Percentiles rank a stretch among this genome's conserved stretches.
These are phyloP conservation scores for Hymenochaete sp. DNA, from an alignment of 1,284 basidiomycete species.

Conservation along the genomic window DNA sequence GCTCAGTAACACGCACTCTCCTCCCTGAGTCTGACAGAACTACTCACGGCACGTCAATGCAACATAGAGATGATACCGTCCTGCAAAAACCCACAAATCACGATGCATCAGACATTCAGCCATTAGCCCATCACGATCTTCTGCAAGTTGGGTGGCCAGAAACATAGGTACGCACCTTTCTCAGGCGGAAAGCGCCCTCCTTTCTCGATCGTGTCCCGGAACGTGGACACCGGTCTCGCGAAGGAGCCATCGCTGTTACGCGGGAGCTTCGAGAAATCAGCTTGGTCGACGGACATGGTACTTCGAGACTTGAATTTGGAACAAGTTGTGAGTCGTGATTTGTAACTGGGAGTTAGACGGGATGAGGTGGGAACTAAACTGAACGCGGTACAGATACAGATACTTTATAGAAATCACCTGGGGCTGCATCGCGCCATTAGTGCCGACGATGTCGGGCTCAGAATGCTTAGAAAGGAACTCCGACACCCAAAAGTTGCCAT, in stretches of 20 bases:
- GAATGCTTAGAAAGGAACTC: no score
- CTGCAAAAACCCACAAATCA: constrained; percentile 30
- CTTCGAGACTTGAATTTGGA: background rate
- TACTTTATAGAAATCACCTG: no score
- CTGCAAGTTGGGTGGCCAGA: background rate
- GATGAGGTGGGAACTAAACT: no score
- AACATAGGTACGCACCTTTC: constrained; percentile 43
- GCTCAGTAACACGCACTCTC: background rate
- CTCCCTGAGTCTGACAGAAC: background rate
- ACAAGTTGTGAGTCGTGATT: background rate
- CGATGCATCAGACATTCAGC: background rate
- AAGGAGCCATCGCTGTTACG: constrained; percentile 68
- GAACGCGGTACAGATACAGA: no score
- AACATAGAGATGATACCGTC: constrained; percentile 85
- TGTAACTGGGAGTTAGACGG: no score
- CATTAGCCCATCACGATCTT: background rate
- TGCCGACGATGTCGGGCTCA: no score
- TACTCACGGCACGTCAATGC: constrained; percentile 68
- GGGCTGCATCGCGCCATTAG: no score
- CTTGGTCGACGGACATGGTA: constrained; percentile 26
- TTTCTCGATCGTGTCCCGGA: constrained; percentile 67
- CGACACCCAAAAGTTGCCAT: no score
- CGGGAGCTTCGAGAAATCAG: constrained; percentile 62
- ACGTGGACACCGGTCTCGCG: constrained; percentile 66
- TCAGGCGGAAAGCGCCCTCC: constrained; percentile 77